Percentiles rank a stretch among this genome's conserved stretches.
phyloP scores from a whole-genome alignment of 192 early-diverging fungal species.

The Geranomyces michiganensis region DNA sequence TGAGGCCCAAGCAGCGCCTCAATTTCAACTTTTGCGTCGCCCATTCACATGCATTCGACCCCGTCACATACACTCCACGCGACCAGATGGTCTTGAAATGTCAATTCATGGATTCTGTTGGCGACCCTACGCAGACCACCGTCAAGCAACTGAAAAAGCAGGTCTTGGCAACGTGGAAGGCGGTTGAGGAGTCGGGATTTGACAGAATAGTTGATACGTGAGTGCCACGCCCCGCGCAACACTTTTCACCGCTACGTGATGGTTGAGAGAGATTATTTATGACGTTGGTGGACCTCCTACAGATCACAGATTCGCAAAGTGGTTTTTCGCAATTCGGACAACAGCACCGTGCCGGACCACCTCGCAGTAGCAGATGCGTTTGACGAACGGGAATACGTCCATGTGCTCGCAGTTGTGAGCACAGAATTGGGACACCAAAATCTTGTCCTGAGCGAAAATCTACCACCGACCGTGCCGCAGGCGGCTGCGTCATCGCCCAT shows the following conservation, averaged over 20 bases:
- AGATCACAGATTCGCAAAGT: constrained; percentile 8
- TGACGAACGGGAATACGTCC: constrained; percentile 29
- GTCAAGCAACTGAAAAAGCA: constrained; percentile 20
- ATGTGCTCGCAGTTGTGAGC: constrained; percentile 16
- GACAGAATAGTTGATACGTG: constrained; percentile 4
- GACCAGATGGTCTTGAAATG: constrained; percentile 13
- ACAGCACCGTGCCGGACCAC: constrained; percentile 24
- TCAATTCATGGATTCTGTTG: constrained; percentile 18
- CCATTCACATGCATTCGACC: constrained; percentile 7
- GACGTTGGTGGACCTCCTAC: background rate
- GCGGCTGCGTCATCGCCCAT: background rate
- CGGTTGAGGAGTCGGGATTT: constrained; percentile 5
- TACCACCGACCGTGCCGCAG: no score
- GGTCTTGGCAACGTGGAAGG: constrained; percentile 12
- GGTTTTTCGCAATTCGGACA: constrained; percentile 19
- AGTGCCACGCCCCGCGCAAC: background rate
- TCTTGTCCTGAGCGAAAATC: background rate
- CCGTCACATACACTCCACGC: constrained; percentile 24
- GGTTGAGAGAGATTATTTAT: no score
- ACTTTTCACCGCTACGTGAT: background rate
- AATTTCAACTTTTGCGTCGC: constrained; percentile 32
- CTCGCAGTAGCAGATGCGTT: constrained; percentile 23
- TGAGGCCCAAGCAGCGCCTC: constrained; percentile 15
- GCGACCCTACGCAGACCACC: constrained; percentile 7
- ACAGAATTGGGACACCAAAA: background rate